Base-by-base conservation (phyloP, 2,329 filamentous ascomycete genomes). In the Microdochium nivale region DNA sequence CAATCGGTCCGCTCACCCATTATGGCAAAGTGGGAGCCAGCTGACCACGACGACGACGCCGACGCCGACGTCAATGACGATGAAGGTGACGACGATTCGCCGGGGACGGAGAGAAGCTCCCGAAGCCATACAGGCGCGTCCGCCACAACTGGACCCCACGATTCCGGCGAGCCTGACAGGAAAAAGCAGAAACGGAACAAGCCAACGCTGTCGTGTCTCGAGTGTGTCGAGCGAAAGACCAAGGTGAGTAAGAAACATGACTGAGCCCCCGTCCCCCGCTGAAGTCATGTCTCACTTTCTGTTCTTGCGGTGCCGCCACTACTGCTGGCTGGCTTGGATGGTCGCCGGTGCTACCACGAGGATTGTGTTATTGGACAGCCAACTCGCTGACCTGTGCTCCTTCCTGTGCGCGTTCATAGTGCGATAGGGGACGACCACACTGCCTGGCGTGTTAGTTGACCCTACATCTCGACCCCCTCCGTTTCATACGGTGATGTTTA, bases 181-280 rank as follows among this genome's bases (percentile, higher is more conserved):
- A 88, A 87, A 72, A 89, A 87, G 70, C 87, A 91, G 70, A 90
- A 87, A 72, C 81, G 88, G 48, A 92, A 92, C 69, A 92, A 92
- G 67, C 88, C 88, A 3, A 91, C 87, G 1, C 65, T 91, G 55
- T 89, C 85, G 48, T 91, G 88, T 61, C 79, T 84, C 55, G 86
- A 90, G 65, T 92, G 88, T 62, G 88, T 91, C 23, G 86, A 90
- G 69, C 76, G 87, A 58, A 91, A 91, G 70, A 91, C 87, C 24
- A 91, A 89, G 76, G 86, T 86, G 65, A 58, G 77, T 68, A 11
- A 8, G 7, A n/a, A n/a, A n/a, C n/a, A n/a, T n/a, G n/a, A n/a
- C n/a, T n/a, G n/a, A n/a, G n/a, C n/a, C n/a, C n/a, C n/a, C n/a
- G n/a, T n/a, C n/a, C n/a, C n/a, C n/a, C n/a, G n/a, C n/a, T n/a